Percentiles rank a stretch among this genome's conserved stretches.
Evolutionary conservation across 495 filamentous ascomycete genomes (phyloP).

Genomic region (Trichocladium uniseriatum): DNA sequence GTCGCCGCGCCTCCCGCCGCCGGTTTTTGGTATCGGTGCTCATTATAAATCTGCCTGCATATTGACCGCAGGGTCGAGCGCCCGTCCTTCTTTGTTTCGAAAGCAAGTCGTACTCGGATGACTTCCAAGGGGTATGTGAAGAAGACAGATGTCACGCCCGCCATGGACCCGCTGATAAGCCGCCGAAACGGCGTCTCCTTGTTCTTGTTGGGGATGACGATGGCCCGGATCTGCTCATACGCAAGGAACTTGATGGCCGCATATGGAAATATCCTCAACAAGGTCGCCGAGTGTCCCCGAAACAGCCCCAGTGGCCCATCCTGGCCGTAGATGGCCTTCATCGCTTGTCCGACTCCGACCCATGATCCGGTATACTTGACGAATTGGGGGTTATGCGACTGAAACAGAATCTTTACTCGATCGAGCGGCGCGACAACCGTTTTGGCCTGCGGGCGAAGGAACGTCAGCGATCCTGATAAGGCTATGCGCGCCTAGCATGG

Average conservation of each 20-base stretch:
- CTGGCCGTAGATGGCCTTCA: constrained; percentile 68
- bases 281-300: constrained; percentile 86
- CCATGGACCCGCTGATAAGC: constrained; percentile 66
- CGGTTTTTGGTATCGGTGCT: constrained; percentile 37
- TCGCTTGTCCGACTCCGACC: constrained; percentile 65
- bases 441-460: constrained; percentile 57
- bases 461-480: background rate
- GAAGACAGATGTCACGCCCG: constrained; percentile 84
- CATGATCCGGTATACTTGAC: constrained; percentile 83
- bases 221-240: constrained; percentile 83
- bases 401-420: constrained; percentile 97
- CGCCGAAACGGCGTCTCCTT: constrained; percentile 76
- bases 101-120: constrained; percentile 83
- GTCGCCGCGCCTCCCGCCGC: constrained; percentile 19
- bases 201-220: constrained; percentile 56
- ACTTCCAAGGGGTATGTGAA: constrained; percentile 93
- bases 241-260: constrained; percentile 95
- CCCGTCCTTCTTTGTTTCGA: constrained; percentile 68
- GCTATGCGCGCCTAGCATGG: background rate
- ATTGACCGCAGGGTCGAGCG: constrained; percentile 60
- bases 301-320: constrained; percentile 73
- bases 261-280: constrained; percentile 94
- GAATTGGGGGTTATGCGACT: constrained; percentile 89
- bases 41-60: constrained; percentile 74
- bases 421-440: constrained; percentile 92